phyloP scores from a whole-genome alignment of 768 basidiomycete species.

The Rubroboletus satanas region DNA sequence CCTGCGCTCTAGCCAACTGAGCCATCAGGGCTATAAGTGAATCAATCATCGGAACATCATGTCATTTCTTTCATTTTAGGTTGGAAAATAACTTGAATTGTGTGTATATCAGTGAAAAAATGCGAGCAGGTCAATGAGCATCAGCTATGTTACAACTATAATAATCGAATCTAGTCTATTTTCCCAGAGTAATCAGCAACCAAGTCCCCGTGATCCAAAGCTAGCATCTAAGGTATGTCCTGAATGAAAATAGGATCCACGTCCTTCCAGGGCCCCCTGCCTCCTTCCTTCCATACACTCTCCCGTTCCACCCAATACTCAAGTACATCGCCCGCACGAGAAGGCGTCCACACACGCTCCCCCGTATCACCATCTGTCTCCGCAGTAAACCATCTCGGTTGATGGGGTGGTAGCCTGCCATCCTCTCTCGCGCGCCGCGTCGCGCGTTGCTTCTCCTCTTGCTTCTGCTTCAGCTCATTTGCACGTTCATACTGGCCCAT shows the following conservation, averaged over 20 bases:
- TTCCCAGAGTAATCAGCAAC: background rate
- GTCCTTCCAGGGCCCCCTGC: constrained; percentile 46
- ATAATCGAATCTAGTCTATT: constrained; percentile 5
- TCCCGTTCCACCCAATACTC: constrained; percentile 88
- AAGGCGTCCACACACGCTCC: constrained; percentile 83
- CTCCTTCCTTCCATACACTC: constrained; percentile 47
- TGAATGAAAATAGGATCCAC: constrained; percentile 85
- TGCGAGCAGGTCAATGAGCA: background rate
- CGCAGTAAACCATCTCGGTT: constrained; percentile 83
- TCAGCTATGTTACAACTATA: background rate
- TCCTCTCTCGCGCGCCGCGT: constrained; percentile 74
- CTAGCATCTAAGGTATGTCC: constrained; percentile 33
- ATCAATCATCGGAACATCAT: too few species aligned
- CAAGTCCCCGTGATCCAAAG: background rate
- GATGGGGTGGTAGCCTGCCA: constrained; percentile 66
- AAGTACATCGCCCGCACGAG: constrained; percentile 45
- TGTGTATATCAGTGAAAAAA: too few species aligned
- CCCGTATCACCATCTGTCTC: constrained; percentile 85
- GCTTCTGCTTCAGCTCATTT: constrained; percentile 71
- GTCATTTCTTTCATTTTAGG: too few species aligned
- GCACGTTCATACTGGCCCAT: constrained; percentile 79
- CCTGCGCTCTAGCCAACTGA: constrained; percentile 56
- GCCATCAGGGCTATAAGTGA: constrained; percentile 40
- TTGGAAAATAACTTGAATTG: too few species aligned
- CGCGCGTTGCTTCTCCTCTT: constrained; percentile 76